These are phyloP conservation scores for Allodekkera sacchari DNA, from an alignment of 805 yeast species.

Conservation along the genomic window DNA sequence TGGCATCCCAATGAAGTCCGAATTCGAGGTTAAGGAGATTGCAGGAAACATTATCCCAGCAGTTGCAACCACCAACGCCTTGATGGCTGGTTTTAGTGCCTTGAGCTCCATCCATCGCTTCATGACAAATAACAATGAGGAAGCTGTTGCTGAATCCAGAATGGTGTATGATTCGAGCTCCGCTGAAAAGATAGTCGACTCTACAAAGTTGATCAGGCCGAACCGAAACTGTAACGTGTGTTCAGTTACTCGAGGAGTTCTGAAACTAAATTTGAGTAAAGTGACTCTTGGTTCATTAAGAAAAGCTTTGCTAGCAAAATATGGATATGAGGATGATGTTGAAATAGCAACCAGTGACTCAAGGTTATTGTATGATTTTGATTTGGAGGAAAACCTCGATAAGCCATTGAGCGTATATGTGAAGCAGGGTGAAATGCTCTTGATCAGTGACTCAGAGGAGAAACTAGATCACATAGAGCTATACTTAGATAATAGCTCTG, in stretches of 20 bases:
- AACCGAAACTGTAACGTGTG: slow-evolving; percentile 67
- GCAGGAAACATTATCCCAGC: slow-evolving; percentile 99
- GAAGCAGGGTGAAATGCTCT: slow-evolving; percentile 49
- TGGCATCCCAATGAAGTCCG: slow-evolving; percentile 59
- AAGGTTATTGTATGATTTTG: slow-evolving; percentile 70
- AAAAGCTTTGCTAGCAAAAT: slow-evolving; percentile 36
- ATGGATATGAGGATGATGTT: slow-evolving; percentile 52
- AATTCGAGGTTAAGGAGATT: slow-evolving; percentile 84
- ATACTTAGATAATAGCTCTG: slow-evolving; percentile 33
- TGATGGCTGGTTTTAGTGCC: slow-evolving; percentile 84
- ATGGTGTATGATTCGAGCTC: slow-evolving; percentile 47
- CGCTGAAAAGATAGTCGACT: slow-evolving; percentile 55
- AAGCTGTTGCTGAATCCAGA: slow-evolving; percentile 27
- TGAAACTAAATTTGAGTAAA: slow-evolving; percentile 24
- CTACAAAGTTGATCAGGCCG: slow-evolving; percentile 55
- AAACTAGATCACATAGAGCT: slow-evolving; percentile 54
- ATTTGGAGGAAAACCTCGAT: slow-evolving; percentile 71
- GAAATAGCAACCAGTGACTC: slow-evolving; percentile 38
- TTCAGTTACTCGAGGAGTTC: slow-evolving; percentile 43
- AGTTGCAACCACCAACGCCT: slow-evolving; percentile 95
- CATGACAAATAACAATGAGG: slow-evolving; percentile 11
- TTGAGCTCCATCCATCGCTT: slow-evolving; percentile 57
- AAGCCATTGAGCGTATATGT: slow-evolving; percentile 42
- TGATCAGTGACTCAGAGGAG: slow-evolving; percentile 78
- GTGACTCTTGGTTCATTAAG: slow-evolving; percentile 45